Conservation (phyloP, 345 rosid species). For the Eucalyptus lansdowneana region DNA sequence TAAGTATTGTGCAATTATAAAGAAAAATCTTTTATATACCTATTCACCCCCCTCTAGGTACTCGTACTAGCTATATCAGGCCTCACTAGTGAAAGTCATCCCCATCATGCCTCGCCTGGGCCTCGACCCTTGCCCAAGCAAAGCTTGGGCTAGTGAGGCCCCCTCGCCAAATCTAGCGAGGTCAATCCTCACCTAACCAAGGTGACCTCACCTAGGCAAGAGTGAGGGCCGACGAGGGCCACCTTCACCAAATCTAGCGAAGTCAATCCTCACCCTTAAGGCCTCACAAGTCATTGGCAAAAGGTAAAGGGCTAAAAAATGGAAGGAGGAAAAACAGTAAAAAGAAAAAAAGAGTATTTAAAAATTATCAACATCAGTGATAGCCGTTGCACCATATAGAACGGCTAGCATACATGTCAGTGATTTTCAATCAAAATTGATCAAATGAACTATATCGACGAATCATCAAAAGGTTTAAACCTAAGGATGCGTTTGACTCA, state of each 20-base stretch:
- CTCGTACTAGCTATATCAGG: too few relatives aligned
- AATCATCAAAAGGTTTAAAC: rapidly evolving
- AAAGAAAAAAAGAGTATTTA: background rate
- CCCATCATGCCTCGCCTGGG: background rate
- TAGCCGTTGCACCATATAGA: rapidly evolving
- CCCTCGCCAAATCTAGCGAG: background rate
- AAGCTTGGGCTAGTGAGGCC: background rate
- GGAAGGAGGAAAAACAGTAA: background rate
- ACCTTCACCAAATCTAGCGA: too few relatives aligned
- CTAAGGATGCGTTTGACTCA: too few relatives aligned
- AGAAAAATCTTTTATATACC: too few relatives aligned
- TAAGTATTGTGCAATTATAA: too few relatives aligned
- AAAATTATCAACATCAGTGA: rapidly evolving
- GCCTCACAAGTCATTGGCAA: background rate
- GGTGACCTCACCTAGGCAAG: too few relatives aligned
- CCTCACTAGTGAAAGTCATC: background rate
- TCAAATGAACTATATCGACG: rapidly evolving
- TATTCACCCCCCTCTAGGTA: too few relatives aligned
- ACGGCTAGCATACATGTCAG: rapidly evolving
- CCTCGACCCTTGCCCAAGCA: background rate
- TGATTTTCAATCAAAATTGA: background rate
- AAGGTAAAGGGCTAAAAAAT: background rate
- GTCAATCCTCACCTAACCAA: too few relatives aligned
- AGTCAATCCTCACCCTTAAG: too few relatives aligned
- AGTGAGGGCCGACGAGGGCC: rapidly evolving